Evolutionary conservation across 345 rosid species (phyloP), one percentile per base, ranked within the genome.

Genomic region (Eucalyptus polybractea): DNA sequence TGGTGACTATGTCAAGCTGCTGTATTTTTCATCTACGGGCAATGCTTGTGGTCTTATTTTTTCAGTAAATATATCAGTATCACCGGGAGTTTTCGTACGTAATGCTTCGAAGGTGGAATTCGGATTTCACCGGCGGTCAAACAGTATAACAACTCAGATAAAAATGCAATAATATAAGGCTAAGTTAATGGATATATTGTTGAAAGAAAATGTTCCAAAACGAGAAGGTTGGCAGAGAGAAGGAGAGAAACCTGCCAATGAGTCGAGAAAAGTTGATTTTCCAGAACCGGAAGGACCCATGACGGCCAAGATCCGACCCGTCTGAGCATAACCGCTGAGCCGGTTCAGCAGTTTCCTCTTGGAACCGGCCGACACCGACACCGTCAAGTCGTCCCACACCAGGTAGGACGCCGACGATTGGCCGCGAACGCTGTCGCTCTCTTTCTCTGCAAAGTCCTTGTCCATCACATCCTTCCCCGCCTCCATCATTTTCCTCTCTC

Each of bases 231-330:
- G 47, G 47, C 83, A 37, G 27, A 37, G 27, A 21, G 83, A 12
- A 76, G 83, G 47, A 19, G 47, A 10, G 47, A 76, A 37, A 93
- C 94, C 94, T 56, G 95, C 92, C 88, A 93, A 88, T 9, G 93
- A 85, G 58, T 92, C 92, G 16, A 93, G 95, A 7, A 93, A 87
- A 24, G 92, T 91, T 25, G 93, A 91, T 88, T 92, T 93, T 13
- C 93, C 92, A 24, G 91, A 92, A 25, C 93, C 92, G 72, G 93
- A 92, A 89, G 94, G 94, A 49, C 95, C 95, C 93, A 93, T 91
- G 29, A 93, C 58, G 42, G 92, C 93, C 93, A 92, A 56, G 58
- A 92, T 89, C 62, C 88, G 72, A 25, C 90, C 91, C 1, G 92
- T 83, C 80, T 91, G 65, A 37, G 93, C 93, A 27, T 86, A 93